Evolutionary conservation across 305 asterid species (phyloP).

Genomic region (Plantago lanceolata): DNA sequence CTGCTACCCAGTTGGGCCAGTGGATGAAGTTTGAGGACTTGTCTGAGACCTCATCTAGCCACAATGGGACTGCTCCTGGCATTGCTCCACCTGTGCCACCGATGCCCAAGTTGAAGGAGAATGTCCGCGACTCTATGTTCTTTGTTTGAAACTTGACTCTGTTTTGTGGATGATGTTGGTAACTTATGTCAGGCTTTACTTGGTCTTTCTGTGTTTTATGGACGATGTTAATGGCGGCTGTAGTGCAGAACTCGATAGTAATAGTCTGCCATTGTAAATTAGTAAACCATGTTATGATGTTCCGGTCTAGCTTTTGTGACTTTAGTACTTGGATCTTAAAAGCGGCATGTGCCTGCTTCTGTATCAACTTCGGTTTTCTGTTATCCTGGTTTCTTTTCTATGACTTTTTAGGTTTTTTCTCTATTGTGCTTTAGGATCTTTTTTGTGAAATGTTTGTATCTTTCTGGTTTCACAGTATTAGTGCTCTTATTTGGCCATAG

Average conservation of each 20-base stretch:
- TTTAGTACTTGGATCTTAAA: not conserved
- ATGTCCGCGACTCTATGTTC: constrained; percentile 73
- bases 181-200: not conserved
- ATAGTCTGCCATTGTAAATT: constrained; percentile 8
- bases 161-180: not conserved
- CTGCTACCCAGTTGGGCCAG: constrained; percentile 83
- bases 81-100: constrained; percentile 61
- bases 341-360: not conserved
- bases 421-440: no score
- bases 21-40: constrained; percentile 91
- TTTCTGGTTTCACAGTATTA: no score
- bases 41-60: constrained; percentile 85
- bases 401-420: no score
- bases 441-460: no score
- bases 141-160: constrained; percentile 44
- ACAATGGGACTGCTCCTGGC: constrained; percentile 53
- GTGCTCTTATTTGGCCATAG: no score
- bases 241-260: constrained; percentile 8
- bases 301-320: not conserved
- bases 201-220: not conserved
- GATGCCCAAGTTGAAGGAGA: constrained; percentile 65
- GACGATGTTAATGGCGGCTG: not conserved
- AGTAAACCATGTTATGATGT: not conserved
- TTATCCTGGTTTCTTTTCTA: no score
- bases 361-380: not conserved